Conservation (phyloP, 202 grass and related monocot species). For the Tripidium arundinaceum region DNA sequence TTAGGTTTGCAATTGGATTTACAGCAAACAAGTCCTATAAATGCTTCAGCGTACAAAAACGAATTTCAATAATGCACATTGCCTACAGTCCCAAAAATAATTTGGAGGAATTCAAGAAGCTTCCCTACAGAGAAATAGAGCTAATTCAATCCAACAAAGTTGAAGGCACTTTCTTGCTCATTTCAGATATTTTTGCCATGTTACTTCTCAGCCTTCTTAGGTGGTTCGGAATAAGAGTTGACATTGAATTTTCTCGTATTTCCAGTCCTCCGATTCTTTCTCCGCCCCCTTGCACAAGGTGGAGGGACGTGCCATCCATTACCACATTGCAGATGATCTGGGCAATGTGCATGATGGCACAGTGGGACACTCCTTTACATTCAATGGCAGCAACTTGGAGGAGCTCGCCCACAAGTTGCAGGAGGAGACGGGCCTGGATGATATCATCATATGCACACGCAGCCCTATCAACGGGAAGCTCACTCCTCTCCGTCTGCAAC, state of each 20-base stretch:
- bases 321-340: conserved; percentile 59
- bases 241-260: conserved; percentile 1
- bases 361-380: conserved; percentile 48
- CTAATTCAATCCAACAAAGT: not conserved
- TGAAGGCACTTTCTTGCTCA: not conserved
- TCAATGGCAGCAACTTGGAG: conserved; percentile 55
- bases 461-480: conserved; percentile 61
- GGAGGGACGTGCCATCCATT: conserved; percentile 62
- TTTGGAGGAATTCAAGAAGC: not conserved
- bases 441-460: conserved; percentile 57
- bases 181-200: not conserved
- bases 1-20: not conserved
- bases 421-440: conserved; percentile 48
- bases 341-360: conserved; percentile 51
- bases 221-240: not conserved
- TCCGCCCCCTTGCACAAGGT: conserved; percentile 53
- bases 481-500: conserved; percentile 51
- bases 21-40: not conserved
- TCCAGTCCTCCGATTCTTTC: conserved; percentile 57
- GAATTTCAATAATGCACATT: not conserved
- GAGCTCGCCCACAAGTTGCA: conserved; percentile 56
- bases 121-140: not conserved
- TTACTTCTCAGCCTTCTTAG: not conserved
- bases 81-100: not conserved
- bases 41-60: not conserved